Evolutionary conservation across 306 rosid genomes (phyloP), one percentile per base, ranked within the genome.

Genomic region (Glycine soja): DNA sequence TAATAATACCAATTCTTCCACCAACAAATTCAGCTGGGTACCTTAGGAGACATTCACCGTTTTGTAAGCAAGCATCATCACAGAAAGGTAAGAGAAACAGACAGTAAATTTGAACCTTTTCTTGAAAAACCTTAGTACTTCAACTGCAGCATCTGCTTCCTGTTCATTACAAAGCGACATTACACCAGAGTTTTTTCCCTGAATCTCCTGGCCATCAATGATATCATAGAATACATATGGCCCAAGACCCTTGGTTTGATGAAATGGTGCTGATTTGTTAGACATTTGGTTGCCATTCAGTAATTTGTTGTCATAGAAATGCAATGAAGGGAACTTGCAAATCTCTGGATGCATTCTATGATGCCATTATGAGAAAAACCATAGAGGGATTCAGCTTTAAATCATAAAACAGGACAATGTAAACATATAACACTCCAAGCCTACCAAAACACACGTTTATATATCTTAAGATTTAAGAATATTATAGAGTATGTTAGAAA

Each of bases 341-440:
- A 95, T 95, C 84, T 93, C 97, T 34, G 99, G 97, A 82, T 95
- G 97, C 99, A 95, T 95, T 81, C 99, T 91, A 91, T 95, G 93
- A 97, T 95, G 99, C 85, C 78, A 85, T 72, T 70, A 75, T 32
- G 79, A 45, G 64, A 78, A 88, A 52, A 72, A 30, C 52, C 72
- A 71, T 63, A 30, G 61, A 80, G 72, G 80, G 77, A 64, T 77
- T 81, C 48, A 81, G 74, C 38, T 77, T 51, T 50, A 48, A 30
- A 12, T 77, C 53, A 45, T 51, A 81, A 51, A 79, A 82, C 56
- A 73, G 65, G 72, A 73, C 34, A 76, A 80, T 4, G 53, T 59
- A 75, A 66, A 81, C 50, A 43, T 67, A 83, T 40, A 67, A 42
- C 61, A 64, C 52, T 54, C 64, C 69, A 8, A 8, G 32, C 69